Base-by-base conservation (phyloP, 495 filamentous ascomycete species). In the Chaetomidium leptoderma region DNA sequence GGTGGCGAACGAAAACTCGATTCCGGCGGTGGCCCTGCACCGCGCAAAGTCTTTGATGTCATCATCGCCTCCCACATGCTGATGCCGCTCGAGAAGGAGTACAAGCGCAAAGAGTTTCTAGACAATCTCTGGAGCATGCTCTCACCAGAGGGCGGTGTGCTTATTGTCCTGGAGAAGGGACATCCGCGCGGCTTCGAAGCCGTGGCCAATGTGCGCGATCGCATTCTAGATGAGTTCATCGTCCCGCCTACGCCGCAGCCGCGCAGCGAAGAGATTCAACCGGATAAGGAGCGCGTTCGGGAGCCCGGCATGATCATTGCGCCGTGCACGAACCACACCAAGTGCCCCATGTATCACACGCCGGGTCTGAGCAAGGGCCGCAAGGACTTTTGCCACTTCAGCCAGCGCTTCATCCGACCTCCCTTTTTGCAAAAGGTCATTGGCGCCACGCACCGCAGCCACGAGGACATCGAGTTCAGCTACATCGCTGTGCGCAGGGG, bases 271-370 rank as follows among this genome's bases (percentile, higher is more conserved):
- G 66, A 63, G 48, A 57, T 66, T 35, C 61, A 73, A 19, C 24
- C 56, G 3, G 63, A 50, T 8, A 37, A 53, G n/a, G 47, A 59
- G 33, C 68, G 72, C 16, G 61, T 62, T 24, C 75, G 72, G 13
- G 90, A 93, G 60, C 71, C 78, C 1, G 93, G 91, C 60, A 91
- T 92, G 85, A 97, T 98, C 62, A 80, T 98, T 58, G 93, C 95
- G 0, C 93, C 93, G 0, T 98, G 93, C 70, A 98, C 93, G 1
- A 96, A 91, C 72, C 95, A 97, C 69, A 73, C 70, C 2, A 82
- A 81, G 53, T 98, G 93, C 63, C 93, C 93, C 0, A 91, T 98
- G 86, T 97, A 95, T 65, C 75, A 81, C 33, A 74, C 74, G 0
- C 78, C 85, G 1, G 91, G 91, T 0, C 74, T 84, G 24, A 79